Percentiles rank a stretch among this genome's conserved stretches.
Evolutionary conservation across 345 rosid genomes (phyloP).

Genomic region (Arabidopsis arenosa): DNA sequence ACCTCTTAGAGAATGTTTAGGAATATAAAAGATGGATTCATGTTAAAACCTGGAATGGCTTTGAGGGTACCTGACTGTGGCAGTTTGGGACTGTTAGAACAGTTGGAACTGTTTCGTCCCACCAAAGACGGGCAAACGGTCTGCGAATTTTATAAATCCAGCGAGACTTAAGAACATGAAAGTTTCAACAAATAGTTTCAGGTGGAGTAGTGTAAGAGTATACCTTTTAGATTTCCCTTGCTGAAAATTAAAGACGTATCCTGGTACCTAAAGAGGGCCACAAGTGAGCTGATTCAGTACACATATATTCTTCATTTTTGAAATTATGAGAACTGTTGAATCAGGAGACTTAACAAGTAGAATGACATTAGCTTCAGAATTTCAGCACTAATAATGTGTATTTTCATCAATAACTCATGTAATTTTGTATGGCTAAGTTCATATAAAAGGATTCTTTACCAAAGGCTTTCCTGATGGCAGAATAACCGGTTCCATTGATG

Average conservation of each 20-base stretch:
- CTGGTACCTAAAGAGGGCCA: constrained; percentile 66
- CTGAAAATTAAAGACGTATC: constrained; percentile 61
- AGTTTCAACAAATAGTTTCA: constrained; percentile 15
- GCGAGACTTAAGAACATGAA: not conserved
- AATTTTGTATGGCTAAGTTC: not conserved
- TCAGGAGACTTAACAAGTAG: constrained; percentile 15
- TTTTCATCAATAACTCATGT: not conserved
- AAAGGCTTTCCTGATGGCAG: constrained; percentile 87
- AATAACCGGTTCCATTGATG: constrained; percentile 49
- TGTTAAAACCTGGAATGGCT: constrained; percentile 24
- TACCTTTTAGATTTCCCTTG: constrained; percentile 93
- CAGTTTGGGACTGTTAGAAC: constrained; percentile 65
- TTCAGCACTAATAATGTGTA: constrained; percentile 8
- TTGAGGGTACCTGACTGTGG: constrained; percentile 66
- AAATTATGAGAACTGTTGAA: not conserved
- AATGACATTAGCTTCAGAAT: constrained; percentile 6
- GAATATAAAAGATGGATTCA: not conserved
- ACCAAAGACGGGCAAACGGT: constrained; percentile 91
- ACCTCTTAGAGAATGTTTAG: constrained; percentile 5
- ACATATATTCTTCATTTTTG: not conserved
- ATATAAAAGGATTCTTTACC: constrained; percentile 51
- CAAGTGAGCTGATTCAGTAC: constrained; percentile 29
- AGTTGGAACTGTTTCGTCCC: constrained; percentile 95
- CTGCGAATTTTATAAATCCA: constrained; percentile 45
- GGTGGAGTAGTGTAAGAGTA: constrained; percentile 6